Evolutionary conservation across 2,329 filamentous ascomycete genomes (phyloP), one percentile per base, ranked within the genome.

Genomic region (Epichloe sylvatica): DNA sequence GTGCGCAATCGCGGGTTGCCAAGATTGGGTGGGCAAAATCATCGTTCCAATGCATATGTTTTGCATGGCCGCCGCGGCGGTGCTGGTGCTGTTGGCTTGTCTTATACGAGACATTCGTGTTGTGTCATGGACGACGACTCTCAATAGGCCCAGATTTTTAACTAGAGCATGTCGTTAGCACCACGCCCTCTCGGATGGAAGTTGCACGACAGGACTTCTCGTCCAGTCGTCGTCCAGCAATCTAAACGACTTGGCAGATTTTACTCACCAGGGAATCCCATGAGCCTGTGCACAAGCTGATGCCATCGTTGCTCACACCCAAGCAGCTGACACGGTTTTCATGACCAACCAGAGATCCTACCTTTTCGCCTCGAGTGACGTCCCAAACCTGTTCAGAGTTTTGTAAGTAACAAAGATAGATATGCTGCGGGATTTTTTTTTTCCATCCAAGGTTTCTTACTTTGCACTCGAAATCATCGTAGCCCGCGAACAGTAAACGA

Each of bases 401-500:
- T 30, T 25, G 42, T 57, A 50, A 62, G 52, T 7, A 49, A 46
- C 30, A 17, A 4, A 21, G 4, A 39, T 7, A 30, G 1, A 19
- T 33, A 3, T 39, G 45, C n/a, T 15, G 36, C 19, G 15, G 41
- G 5, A 12, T 4, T 13, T 11, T 45, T 4, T 25, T 7, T 37
- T 5, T n/a, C 8, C 25, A 2, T 5, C 13, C 43, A 33, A 36
- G 33, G 9, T 39, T 39, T 19, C 44, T 48, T 74, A 95, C 91
- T 84, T 97, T 98, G 90, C 92, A 98, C 71, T 98, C 92, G 62
- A 95, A 98, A 66, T 98, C 92, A 63, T 98, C 92, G 63, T 98
- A 98, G 58, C 92, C 92, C 50, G 92, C 92, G 67, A 98, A 98
- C 39, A 98, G 74, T 61, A 98, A 74, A 65, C 92, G 82, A 52